A percentile compares a stretch with the other conserved stretches of the same genome.
phyloP scores from a whole-genome alignment of 768 basidiomycete species.

The Amanita jacksonii region DNA sequence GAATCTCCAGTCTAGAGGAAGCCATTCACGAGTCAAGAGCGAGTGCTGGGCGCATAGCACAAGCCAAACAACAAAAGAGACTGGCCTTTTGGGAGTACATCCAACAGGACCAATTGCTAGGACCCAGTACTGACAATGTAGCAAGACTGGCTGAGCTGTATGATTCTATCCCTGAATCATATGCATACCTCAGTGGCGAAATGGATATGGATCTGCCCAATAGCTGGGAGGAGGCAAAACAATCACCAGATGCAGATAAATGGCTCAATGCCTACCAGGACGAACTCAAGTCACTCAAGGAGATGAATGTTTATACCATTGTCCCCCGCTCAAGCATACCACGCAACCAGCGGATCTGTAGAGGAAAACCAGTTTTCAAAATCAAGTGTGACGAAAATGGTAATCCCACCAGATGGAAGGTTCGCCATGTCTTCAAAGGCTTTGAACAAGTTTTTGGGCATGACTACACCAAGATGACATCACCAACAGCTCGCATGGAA shows the following conservation, averaged over 20 bases:
- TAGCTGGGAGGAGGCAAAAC: conserved; percentile 14
- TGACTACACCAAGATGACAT: conserved; percentile 31
- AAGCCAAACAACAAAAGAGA: no score
- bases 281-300: conserved; percentile 17
- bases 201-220: neutral
- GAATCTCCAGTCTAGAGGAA: no score
- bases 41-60: no score
- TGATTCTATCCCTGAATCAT: no score
- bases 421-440: conserved; percentile 31
- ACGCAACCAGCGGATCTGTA: conserved; percentile 15
- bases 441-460: no score
- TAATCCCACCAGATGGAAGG: conserved; percentile 22
- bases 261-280: conserved; percentile 14
- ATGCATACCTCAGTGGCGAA: no score
- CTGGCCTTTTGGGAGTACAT: no score
- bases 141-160: no score
- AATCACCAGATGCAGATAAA: conserved; percentile 14
- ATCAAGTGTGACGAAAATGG: conserved; percentile 24
- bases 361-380: conserved; percentile 12
- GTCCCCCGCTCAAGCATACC: conserved; percentile 14
- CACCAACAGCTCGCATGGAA: conserved; percentile 30
- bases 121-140: no score
- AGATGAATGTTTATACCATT: conserved; percentile 20
- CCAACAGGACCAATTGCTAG: no score
- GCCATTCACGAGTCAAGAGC: no score